Evolutionary conservation across 495 filamentous ascomycete species (phyloP), one percentile per base, ranked within the genome.

Genomic region (Trichocladium uniseriatum): DNA sequence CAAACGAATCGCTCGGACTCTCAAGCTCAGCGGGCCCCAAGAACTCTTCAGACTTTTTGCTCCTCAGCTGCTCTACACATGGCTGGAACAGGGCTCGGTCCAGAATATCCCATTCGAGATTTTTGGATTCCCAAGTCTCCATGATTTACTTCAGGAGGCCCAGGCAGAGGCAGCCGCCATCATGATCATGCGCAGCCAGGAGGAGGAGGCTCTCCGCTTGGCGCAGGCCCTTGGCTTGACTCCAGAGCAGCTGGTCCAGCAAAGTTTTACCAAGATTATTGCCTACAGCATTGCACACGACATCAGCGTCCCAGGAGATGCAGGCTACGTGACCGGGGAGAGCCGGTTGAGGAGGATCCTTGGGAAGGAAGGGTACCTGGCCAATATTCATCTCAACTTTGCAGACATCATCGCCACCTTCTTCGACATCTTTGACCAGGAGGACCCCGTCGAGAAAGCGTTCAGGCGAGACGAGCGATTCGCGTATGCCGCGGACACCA

Each of bases 41-140:
- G 74, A 81, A 35, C 62, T 99, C 3, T 96, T 97, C 62, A 75
- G 72, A n/a, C 73, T 97, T 3, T 97, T 96, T 59, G 81, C 86
- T 15, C 82, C 89, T 19, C 94, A 99, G 62, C 74, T 97, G n/a
- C 71, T 97, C 5, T 94, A 87, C 61, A 94, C 89, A 0, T 97
- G 92, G 94, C 78, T 89, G 2, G 78, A 84, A 49, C 63, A 66
- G 1, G 76, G 83, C 42, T 66, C 73, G 21, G 65, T 94, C 10
- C 68, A 71, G 1, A 72, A 77, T 3, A 84, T 96, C 45, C 89
- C 92, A 8, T 95, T 79, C 56, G 69, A 72, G 38, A 85, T 90
- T 9, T 97, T 95, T 66, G 82, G 82, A 2, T 99, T 91, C 63
- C 46, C 62, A 2, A 79, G 57, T 24, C 75, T 95, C 0, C 64